Conservation (phyloP, 192 early-diverging fungal genomes). For the Glomus cerebriforme region DNA sequence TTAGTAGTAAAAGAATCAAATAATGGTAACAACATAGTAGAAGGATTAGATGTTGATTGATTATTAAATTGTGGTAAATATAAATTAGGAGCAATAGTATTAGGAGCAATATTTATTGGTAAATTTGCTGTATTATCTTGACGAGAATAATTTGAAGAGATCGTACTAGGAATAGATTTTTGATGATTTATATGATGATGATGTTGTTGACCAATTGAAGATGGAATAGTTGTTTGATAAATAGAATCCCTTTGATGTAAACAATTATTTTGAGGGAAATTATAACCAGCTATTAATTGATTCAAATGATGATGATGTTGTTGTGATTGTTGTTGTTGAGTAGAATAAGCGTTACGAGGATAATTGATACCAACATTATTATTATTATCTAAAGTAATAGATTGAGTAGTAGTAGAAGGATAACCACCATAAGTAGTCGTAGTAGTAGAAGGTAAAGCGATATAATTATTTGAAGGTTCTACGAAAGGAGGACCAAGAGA, state of each 20-base stretch:
- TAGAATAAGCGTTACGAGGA: too few species aligned
- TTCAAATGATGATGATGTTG: too few species aligned
- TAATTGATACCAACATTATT: too few species aligned
- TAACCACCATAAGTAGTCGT: not conserved
- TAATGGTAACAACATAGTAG: too few species aligned
- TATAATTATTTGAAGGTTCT: slow-evolving; percentile 11
- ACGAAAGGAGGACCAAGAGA: slow-evolving; percentile 5
- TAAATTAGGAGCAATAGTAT: too few species aligned
- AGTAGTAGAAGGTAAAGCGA: not conserved
- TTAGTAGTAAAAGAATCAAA: not conserved
- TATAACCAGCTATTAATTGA: not conserved
- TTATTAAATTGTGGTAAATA: too few species aligned
- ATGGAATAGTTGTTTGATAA: not conserved
- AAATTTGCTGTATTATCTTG: not conserved
- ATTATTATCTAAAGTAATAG: not conserved
- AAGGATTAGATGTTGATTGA: too few species aligned
- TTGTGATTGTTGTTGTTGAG: too few species aligned
- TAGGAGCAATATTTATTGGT: too few species aligned
- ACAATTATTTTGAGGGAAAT: not conserved
- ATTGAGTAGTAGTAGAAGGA: not conserved
- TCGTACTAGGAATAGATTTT: not conserved
- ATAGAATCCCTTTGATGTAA: not conserved
- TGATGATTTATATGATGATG: not conserved
- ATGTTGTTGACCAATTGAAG: not conserved
- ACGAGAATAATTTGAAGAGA: too few species aligned